Evolutionary conservation across 1,139 yeast genomes (phyloP).

Genomic region (Lodderomyces orthopsilosis): DNA sequence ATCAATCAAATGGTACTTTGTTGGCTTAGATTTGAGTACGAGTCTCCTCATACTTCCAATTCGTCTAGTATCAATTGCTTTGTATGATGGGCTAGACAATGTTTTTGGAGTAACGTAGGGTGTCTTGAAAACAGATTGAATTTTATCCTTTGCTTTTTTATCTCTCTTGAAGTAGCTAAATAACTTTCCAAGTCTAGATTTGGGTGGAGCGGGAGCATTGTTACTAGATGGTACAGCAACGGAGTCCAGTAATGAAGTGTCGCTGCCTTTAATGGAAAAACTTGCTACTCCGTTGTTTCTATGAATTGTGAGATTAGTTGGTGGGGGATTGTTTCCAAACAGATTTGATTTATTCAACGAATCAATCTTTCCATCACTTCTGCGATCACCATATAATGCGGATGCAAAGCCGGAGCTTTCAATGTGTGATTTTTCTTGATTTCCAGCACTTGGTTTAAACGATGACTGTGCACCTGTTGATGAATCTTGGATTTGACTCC

Average conservation of each 20-base stretch:
- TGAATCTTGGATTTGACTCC: constrained; percentile 6
- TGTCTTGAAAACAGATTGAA: not conserved
- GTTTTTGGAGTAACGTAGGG: constrained; percentile 14
- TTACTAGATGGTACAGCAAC: constrained; percentile 22
- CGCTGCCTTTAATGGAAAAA: not conserved
- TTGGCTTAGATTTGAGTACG: constrained; percentile 42
- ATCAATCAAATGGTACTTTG: constrained; percentile 42
- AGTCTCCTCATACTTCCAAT: constrained; percentile 31
- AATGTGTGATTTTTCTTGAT: constrained; percentile 9
- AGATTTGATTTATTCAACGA: constrained; percentile 10
- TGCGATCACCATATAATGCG: constrained; percentile 2
- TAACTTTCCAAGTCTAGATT: constrained; percentile 31
- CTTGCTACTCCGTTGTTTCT: not conserved
- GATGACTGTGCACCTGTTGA: constrained; percentile 4
- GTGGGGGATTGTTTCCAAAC: constrained; percentile 12
- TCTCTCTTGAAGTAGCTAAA: constrained; percentile 4
- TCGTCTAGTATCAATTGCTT: constrained; percentile 17
- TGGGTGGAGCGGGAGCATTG: not conserved
- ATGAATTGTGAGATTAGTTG: not conserved
- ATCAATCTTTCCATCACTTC: constrained; percentile 18
- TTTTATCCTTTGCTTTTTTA: not conserved
- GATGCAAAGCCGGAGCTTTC: constrained; percentile 11
- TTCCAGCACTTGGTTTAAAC: not conserved
- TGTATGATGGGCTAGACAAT: constrained; percentile 14
- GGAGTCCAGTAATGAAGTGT: constrained; percentile 8